Base-by-base conservation (phyloP, 306 rosid species). In the Cajanus cajan region DNA sequence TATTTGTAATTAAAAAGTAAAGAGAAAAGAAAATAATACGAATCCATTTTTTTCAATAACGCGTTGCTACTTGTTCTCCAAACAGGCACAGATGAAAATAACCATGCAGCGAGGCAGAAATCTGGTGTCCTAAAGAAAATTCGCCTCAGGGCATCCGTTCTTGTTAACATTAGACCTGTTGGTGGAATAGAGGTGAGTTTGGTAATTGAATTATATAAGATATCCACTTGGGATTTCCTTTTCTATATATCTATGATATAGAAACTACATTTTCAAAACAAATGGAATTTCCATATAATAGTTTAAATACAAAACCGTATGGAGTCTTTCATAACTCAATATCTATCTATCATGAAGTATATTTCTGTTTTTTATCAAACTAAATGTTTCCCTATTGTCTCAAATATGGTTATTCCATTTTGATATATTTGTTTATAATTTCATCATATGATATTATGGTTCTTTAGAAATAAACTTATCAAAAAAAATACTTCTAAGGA, bases 131-230 rank as follows among this genome's bases (percentile, higher is more conserved):
- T 79, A 0, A 87, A 80, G 74, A 80, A 61, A 2, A 68, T 87
- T 54, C 87, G 90, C 4, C 78, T 92, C 0, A 81, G 90, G 58
- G 88, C 93, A 68, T 62, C 86, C 4, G 8, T 90, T 82, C 80
- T 87, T 25, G 84, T 89, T 36, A 90, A 92, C 47, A 9, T 86
- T 48, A 85, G 93, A 61, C 90, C 89, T 7, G 34, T 80, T 41
- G 57, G 74, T 18, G 93, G 95, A 77, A 83, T 92, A 24, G 90
- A 92, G 90, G 97, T 92, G 44, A 61, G 14, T 52, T 18, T 61
- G 37, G 48, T 25, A 74, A n/a, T 1, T 15, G 11, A 59, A 39
- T 68, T 19, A 33, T 28, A 28, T 28, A n/a, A n/a, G n/a, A 28
- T 41, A 25, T 14, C 8, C 55, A 65, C 8, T 54, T 44, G 11